phyloP scores from a whole-genome alignment of 371 early-diverging fungal genomes.

The Rhizopus delemar region DNA sequence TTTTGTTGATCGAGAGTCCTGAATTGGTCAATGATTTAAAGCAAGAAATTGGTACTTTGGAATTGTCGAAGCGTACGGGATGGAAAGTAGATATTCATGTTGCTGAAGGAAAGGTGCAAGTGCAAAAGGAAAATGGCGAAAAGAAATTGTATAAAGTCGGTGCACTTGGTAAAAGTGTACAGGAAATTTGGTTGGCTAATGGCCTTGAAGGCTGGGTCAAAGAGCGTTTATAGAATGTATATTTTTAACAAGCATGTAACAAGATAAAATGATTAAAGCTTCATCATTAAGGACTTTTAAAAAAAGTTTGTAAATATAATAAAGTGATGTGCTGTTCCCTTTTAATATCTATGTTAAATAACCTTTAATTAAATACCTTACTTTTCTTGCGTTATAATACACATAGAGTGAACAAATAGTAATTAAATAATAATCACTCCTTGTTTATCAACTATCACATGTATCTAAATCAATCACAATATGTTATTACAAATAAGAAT shows the following conservation, averaged over 20 bases:
- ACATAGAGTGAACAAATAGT: no score
- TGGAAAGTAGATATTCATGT: slow-evolving; percentile 64
- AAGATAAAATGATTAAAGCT: no score
- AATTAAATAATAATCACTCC: no score
- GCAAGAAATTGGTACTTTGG: slow-evolving; percentile 37
- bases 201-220: slow-evolving; percentile 93
- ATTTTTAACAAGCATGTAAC: not conserved
- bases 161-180: slow-evolving; percentile 85
- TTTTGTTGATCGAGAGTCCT: slow-evolving; percentile 86
- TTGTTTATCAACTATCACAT: no score
- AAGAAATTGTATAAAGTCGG: slow-evolving; percentile 64
- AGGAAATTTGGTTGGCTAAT: slow-evolving; percentile 88
- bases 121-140: slow-evolving; percentile 43
- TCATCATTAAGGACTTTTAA: no score
- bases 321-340: no score
- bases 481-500: no score
- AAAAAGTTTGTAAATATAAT: no score
- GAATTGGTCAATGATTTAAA: slow-evolving; percentile 75
- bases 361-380: no score
- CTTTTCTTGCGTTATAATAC: no score
- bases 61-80: slow-evolving; percentile 73
- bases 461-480: no score
- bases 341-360: no score
- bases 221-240: slow-evolving; percentile 37
- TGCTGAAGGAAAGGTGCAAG: slow-evolving; percentile 57